Percentiles rank a stretch among this genome's conserved stretches.
phyloP scores from a whole-genome alignment of 2,329 filamentous ascomycete genomes.

The Zarea fungicola region DNA sequence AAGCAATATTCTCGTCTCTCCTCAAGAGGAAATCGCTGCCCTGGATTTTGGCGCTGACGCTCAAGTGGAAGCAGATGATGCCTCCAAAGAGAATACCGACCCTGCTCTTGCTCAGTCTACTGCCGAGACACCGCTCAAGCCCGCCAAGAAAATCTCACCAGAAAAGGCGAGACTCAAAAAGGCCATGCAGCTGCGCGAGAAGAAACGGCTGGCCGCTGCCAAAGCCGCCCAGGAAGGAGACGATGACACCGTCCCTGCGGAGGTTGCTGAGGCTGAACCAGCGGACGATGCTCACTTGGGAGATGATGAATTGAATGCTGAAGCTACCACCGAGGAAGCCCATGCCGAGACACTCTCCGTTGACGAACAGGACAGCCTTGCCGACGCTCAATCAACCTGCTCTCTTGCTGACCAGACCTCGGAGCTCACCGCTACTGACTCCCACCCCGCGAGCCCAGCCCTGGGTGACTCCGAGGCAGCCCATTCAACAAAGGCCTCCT shows the following conservation, averaged over 20 bases:
- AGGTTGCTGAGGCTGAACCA: slow-evolving; percentile 15
- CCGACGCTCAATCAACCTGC: slow-evolving; percentile 40
- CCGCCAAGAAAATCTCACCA: slow-evolving; percentile 61
- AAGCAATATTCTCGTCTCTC: slow-evolving; percentile 20
- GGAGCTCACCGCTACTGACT: slow-evolving; percentile 48
- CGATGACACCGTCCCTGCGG: slow-evolving; percentile 19
- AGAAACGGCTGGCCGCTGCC: slow-evolving; percentile 46
- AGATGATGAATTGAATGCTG: background rate
- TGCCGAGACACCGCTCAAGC: slow-evolving; percentile 35
- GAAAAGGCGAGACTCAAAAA: slow-evolving; percentile 94
- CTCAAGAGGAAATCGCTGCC: slow-evolving; percentile 32
- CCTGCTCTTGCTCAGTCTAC: slow-evolving; percentile 14
- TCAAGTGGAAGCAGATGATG: slow-evolving; percentile 5
- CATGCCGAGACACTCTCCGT: slow-evolving; percentile 47
- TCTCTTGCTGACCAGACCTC: slow-evolving; percentile 42
- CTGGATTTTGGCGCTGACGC: slow-evolving; percentile 30
- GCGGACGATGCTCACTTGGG: slow-evolving; percentile 10
- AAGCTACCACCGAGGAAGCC: slow-evolving; percentile 26
- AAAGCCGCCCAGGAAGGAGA: slow-evolving; percentile 21
- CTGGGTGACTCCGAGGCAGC: slow-evolving; percentile 49
- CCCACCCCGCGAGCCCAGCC: slow-evolving; percentile 52
- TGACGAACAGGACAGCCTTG: slow-evolving; percentile 19
- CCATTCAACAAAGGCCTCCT: slow-evolving; percentile 59
- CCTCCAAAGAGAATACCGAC: slow-evolving; percentile 16
- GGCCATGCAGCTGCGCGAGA: slow-evolving; percentile 83